Evolutionary conservation across 805 yeast genomes (phyloP).

Genomic region (Yamadazyma sp.): DNA sequence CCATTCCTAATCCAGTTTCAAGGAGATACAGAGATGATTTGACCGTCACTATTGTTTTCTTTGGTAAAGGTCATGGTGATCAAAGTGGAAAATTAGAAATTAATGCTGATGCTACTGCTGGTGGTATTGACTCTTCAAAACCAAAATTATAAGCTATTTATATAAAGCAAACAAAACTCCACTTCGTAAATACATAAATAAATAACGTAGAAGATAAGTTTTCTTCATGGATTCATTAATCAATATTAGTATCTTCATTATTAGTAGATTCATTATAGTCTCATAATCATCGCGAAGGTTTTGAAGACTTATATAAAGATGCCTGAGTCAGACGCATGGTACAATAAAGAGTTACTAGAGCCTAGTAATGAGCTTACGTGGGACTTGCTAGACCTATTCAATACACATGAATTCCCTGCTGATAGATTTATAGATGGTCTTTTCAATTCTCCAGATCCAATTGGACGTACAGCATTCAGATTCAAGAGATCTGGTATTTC

Average conservation of each 20-base stretch:
- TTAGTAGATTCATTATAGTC: too few species aligned
- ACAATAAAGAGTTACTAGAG: conserved; percentile 45
- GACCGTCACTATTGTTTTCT: conserved; percentile 93
- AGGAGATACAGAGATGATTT: conserved; percentile 93
- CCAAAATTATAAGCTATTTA: conserved; percentile 43
- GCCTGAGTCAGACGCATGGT: conserved; percentile 4
- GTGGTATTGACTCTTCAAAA: conserved; percentile 46
- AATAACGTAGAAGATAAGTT: too few species aligned
- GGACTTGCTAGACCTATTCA: conserved; percentile 69
- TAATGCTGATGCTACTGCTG: conserved; percentile 56
- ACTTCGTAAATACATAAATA: too few species aligned
- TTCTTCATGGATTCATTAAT: too few species aligned
- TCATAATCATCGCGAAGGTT: too few species aligned
- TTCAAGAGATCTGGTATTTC: conserved; percentile 73
- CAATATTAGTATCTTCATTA: too few species aligned
- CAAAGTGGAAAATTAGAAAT: conserved; percentile 52
- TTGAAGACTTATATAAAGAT: too few species aligned
- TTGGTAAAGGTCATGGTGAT: conserved; percentile 57
- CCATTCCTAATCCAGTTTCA: conserved; percentile 88
- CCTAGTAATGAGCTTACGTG: conserved; percentile 66
- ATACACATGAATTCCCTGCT: conserved; percentile 34
- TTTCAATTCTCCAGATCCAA: conserved; percentile 55
- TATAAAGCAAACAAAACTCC: too few species aligned
- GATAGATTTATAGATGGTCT: conserved; percentile 44
- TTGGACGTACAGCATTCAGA: conserved; percentile 61